phyloP scores from a whole-genome alignment of 2,329 filamentous ascomycete genomes.

The Fusarium sp. region DNA sequence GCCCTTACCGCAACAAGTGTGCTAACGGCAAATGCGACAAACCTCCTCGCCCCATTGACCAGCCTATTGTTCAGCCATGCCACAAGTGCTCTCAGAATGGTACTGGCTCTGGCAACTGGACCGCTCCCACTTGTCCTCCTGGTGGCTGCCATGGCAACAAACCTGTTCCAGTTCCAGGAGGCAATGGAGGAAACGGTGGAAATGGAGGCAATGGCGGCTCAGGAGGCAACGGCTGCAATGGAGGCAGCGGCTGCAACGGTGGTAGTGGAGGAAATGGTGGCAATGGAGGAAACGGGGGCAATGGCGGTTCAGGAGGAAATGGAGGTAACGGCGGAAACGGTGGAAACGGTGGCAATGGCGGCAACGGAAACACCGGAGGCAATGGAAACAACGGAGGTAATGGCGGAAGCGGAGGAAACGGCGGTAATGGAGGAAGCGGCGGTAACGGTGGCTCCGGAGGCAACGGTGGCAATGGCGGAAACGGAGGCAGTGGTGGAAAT shows the following conservation, averaged over 20 bases:
- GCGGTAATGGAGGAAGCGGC: not conserved
- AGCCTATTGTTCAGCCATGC: slow-evolving; percentile 35
- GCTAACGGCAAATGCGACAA: slow-evolving; percentile 23
- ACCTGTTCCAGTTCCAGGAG: slow-evolving; percentile 15
- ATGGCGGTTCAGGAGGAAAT: not conserved
- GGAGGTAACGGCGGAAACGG: not conserved
- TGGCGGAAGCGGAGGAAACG: not conserved
- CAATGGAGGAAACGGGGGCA: not conserved
- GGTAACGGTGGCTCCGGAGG: not conserved
- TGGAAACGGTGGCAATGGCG: not conserved
- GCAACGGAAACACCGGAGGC: not conserved
- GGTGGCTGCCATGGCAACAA: slow-evolving; percentile 36
- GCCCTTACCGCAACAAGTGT: slow-evolving; percentile 41
- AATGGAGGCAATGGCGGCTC: not conserved
- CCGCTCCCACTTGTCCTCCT: slow-evolving; percentile 36
- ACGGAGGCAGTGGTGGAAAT: not conserved
- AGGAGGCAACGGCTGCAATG: slow-evolving; percentile 10
- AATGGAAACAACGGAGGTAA: not conserved
- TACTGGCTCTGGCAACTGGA: slow-evolving; percentile 37
- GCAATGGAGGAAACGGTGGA: not conserved
- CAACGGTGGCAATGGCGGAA: not conserved
- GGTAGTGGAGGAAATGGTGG: slow-evolving; percentile 1
- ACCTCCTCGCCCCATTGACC: not conserved
- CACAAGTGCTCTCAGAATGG: slow-evolving; percentile 28
- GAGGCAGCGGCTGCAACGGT: not conserved